Base-by-base conservation (phyloP, 805 yeast species). In the Zygosaccharomyces siamensis region DNA sequence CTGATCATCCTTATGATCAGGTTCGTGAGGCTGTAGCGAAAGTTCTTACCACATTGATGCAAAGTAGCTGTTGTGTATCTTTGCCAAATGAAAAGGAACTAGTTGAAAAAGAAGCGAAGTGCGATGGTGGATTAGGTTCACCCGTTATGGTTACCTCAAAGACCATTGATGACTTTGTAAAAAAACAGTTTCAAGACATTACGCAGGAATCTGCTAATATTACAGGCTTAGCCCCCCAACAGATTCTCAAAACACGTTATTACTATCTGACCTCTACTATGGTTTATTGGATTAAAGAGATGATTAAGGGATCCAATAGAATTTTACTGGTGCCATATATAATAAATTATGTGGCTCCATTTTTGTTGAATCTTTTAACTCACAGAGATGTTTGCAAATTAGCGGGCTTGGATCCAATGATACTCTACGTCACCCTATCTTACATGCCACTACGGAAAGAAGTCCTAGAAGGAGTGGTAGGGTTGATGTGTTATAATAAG, bases 321-420 rank as follows among this genome's bases (percentile, higher is more conserved):
- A 61, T 73, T 0, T 68, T 80, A 7, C 63, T 85, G 36, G 75
- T 79, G 39, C 80, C 80, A 3, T 75, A 78, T 47, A 66, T 84
- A 33, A 62, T 71, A 7, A 64, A 70, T 2, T 70, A 77, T 45
- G 73, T 89, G 26, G 66, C 88, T 0, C 96, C 96, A 24, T 82
- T 86, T 52, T 69, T 89, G 48, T 71, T 87, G 59, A 71, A 76
- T 14, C 68, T 89, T 41, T 78, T 81, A 45, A 76, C 74, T 39
- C 76, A 86, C 72, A 81, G 87, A 51, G 97, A 92, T 52, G 87
- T 87, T 11, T 86, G 95, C 55, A 87, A 85, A 55, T 66, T 86
- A 48, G 83, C 84, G 0, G 76, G 75, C 28, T 66, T 86, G 8
- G 73, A 74, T 35, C 86, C 92, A 0, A 72, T 77, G 1, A 58